Conservation (phyloP, 352 stramenopile genomes). For the Aphanomyces astaci region DNA sequence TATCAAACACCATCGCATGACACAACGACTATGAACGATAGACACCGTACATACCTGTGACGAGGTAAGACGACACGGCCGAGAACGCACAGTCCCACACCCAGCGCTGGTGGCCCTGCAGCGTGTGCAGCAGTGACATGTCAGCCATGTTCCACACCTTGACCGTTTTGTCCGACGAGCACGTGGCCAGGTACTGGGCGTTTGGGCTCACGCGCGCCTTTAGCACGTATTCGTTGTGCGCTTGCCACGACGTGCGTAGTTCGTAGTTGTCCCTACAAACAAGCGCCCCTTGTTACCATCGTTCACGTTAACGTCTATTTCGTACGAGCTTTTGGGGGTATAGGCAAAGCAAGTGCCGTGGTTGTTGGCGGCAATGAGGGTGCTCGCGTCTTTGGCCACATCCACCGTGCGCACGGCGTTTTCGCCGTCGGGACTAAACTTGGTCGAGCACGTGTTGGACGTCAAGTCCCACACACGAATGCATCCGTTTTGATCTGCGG, state of each 20-base stretch:
- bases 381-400: constrained; percentile 87
- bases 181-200: constrained; percentile 85
- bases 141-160: constrained; percentile 81
- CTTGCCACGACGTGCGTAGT: constrained; percentile 58
- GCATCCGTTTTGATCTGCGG: constrained; percentile 89
- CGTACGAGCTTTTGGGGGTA: constrained; percentile 39
- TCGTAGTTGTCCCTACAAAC: constrained; percentile 49
- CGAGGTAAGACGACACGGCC: constrained; percentile 95
- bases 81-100: constrained; percentile 98
- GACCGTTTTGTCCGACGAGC: constrained; percentile 86
- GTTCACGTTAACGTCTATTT: neutral
- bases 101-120: constrained; percentile 91
- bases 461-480: constrained; percentile 89
- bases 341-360: constrained; percentile 94
- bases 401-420: constrained; percentile 87
- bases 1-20: neutral
- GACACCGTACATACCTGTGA: too few species aligned
- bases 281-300: neutral
- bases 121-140: constrained; percentile 57
- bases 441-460: constrained; percentile 56
- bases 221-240: constrained; percentile 88
- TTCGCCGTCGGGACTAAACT: constrained; percentile 62
- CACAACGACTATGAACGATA: constrained; percentile 3
- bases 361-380: constrained; percentile 91
- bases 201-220: constrained; percentile 87